Conservation (phyloP, 805 yeast genomes). For the Teunomyces gatunensis region DNA sequence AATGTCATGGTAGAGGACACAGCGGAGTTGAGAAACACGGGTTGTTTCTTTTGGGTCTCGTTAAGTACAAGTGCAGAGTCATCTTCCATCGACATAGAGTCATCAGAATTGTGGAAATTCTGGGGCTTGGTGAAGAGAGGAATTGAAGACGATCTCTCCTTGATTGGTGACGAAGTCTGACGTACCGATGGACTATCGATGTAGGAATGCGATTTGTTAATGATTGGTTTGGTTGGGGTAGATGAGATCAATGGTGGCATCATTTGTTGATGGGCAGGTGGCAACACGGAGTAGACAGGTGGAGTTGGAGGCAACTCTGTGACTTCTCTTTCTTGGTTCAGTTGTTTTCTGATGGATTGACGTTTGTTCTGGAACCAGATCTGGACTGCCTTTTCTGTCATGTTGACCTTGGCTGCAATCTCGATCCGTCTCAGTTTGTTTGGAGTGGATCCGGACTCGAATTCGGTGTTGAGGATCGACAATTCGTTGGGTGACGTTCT, state of each 20-base stretch:
- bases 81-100: conserved; percentile 1
- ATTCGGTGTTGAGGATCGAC: conserved; percentile 76
- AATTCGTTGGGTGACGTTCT: conserved; percentile 90
- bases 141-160: conserved; percentile 7
- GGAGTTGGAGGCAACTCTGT: conserved; percentile 46
- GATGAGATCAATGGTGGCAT: conserved; percentile 10
- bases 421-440: conserved; percentile 70
- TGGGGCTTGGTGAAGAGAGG: conserved; percentile 5
- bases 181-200: conserved; percentile 7
- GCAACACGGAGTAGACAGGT: conserved; percentile 7
- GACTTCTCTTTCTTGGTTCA: conserved; percentile 35
- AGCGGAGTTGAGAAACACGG: conserved; percentile 26
- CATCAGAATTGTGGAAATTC: neutral
- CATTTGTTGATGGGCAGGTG: neutral
- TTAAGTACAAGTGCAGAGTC: conserved; percentile 14
- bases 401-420: conserved; percentile 76
- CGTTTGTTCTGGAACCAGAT: conserved; percentile 98
- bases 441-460: conserved; percentile 75
- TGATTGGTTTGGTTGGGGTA: conserved; percentile 14
- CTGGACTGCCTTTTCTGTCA: conserved; percentile 98
- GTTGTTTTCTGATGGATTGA: conserved; percentile 67
- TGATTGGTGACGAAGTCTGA: conserved; percentile 2
- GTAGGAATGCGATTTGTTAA: conserved; percentile 10
- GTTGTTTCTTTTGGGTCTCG: conserved; percentile 37
- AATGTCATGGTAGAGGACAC: conserved; percentile 33